A percentile compares a stretch with the other conserved stretches of the same genome.
Conservation (phyloP, 495 filamentous ascomycete species). For the Parathielavia hyrcaniae region DNA sequence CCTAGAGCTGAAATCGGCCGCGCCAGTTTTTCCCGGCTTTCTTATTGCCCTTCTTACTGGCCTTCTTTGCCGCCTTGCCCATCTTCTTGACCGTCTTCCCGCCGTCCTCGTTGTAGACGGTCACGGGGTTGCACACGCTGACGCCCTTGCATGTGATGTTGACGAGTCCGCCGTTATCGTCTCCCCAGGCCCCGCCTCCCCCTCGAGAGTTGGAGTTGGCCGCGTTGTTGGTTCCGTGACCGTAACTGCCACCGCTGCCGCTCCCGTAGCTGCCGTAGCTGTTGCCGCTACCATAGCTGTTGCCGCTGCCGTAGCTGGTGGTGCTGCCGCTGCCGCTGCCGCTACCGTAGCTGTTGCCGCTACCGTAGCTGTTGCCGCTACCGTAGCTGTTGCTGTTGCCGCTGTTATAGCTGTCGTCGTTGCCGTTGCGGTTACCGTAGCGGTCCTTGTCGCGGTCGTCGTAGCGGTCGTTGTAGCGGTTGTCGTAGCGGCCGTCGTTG, state of each 20-base stretch:
- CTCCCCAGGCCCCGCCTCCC: neutral
- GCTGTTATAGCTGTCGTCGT: neutral
- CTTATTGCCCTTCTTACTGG: neutral
- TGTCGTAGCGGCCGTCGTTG: neutral
- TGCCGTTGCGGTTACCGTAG: no score
- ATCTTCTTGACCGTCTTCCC: neutral
- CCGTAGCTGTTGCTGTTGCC: neutral
- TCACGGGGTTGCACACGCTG: conserved; percentile 31
- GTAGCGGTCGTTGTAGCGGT: neutral
- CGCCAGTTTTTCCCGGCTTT: neutral
- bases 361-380: neutral
- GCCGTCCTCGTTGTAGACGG: conserved; percentile 16
- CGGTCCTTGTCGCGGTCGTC: no score
- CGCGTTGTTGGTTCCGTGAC: no score
- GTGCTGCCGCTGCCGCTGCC: no score
- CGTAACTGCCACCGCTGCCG: no score
- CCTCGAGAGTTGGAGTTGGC: neutral
- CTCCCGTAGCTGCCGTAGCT: no score
- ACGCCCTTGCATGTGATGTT: conserved; percentile 26
- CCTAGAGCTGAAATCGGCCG: neutral
- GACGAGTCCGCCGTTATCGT: conserved; percentile 14
- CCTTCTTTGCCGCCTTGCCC: neutral
- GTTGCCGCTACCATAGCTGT: no score
- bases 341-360: neutral
- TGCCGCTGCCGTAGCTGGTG: no score